These are phyloP conservation scores for Annulohypoxylon bovei DNA, from an alignment of 495 filamentous ascomycete genomes.

Conservation along the genomic window DNA sequence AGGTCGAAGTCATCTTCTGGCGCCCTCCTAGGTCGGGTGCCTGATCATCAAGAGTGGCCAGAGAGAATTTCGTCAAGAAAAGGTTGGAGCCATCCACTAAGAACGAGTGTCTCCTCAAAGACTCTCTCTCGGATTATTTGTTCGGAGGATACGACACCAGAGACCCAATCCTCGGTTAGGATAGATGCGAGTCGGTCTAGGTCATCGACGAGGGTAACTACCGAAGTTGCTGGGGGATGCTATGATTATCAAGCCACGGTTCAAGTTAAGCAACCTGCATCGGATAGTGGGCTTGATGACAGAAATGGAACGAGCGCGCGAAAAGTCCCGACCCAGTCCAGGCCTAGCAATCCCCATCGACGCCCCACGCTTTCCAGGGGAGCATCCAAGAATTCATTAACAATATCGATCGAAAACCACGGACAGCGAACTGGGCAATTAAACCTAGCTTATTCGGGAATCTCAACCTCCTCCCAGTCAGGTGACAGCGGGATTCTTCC, in stretches of 20 bases:
- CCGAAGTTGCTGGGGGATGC: background rate
- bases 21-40: background rate
- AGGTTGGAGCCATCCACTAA: background rate
- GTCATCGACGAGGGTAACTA: background rate
- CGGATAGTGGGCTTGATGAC: background rate
- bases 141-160: background rate
- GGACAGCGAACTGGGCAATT: background rate
- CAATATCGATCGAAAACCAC: slow-evolving; percentile 4
- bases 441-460: background rate
- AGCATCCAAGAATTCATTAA: slow-evolving; percentile 2
- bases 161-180: background rate
- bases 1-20: slow-evolving; percentile 20
- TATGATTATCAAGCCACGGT: background rate
- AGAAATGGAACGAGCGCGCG: background rate
- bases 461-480: background rate
- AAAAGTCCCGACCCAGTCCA: background rate
- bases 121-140: background rate
- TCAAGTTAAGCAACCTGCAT: background rate
- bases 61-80: slow-evolving; percentile 30
- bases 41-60: slow-evolving; percentile 10
- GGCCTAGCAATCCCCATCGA: background rate
- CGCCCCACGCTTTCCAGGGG: background rate
- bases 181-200: background rate
- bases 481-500: slow-evolving; percentile 4
- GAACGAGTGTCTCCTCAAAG: slow-evolving; percentile 1